A percentile compares a stretch with the other conserved stretches of the same genome.
Conservation (phyloP, 768 basidiomycete species). For the Solioccasus polychromus region DNA sequence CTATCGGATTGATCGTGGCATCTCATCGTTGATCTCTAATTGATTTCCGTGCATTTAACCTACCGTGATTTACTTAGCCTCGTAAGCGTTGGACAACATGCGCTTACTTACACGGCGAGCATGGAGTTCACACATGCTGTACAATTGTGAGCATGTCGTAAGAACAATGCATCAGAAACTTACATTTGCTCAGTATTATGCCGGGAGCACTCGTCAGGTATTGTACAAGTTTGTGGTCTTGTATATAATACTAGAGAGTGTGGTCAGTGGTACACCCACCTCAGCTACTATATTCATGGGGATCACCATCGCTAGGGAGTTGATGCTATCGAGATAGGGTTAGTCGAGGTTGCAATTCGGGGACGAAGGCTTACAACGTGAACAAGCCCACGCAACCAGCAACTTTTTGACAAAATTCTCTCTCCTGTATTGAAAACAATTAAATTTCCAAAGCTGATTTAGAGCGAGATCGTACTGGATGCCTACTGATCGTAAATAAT, state of each 20-base stretch:
- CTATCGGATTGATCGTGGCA: background rate
- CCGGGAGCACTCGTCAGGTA: conserved; percentile 7
- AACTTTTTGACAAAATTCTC: conserved; percentile 5
- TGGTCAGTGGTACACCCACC: no score
- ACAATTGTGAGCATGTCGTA: no score
- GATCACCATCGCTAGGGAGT: conserved; percentile 6
- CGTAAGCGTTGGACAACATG: background rate
- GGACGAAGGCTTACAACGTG: conserved; percentile 9
- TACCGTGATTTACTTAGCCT: background rate
- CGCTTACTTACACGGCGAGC: no score
- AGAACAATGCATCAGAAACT: no score
- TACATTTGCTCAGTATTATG: conserved; percentile 15
- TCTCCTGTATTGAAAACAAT: background rate
- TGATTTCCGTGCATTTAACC: conserved; percentile 15
- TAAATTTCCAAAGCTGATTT: background rate
- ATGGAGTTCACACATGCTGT: no score
- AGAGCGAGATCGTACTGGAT: conserved; percentile 1
- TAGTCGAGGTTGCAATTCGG: background rate
- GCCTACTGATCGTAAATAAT: conserved; percentile 9
- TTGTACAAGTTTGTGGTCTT: background rate
- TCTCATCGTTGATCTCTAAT: conserved; percentile 14
- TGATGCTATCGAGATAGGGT: conserved; percentile 6
- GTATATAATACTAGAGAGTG: conserved; percentile 13
- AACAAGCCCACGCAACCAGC: conserved; percentile 11
- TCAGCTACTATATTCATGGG: conserved; percentile 4